These are phyloP conservation scores for Blastocystis sp. DNA, from an alignment of 352 stramenopile genomes.

Conservation along the genomic window DNA sequence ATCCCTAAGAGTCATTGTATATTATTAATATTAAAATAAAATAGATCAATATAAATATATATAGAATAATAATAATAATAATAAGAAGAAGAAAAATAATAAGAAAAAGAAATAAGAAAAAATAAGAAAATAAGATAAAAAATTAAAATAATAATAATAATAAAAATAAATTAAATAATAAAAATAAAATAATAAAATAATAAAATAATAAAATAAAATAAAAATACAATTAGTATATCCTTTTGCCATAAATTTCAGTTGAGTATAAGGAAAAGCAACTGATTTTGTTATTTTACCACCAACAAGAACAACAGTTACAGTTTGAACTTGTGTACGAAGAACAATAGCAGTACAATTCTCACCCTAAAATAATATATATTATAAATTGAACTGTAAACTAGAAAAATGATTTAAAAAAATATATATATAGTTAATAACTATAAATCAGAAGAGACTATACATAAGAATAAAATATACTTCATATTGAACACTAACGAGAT, in stretches of 20 bases:
- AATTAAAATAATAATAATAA: neutral
- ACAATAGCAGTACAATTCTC: neutral
- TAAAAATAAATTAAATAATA: neutral
- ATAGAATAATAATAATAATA: too few species aligned
- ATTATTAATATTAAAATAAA: too few species aligned
- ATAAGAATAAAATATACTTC: too few species aligned
- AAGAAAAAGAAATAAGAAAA: neutral
- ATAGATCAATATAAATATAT: too few species aligned
- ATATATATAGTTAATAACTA: too few species aligned
- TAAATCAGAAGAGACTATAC: too few species aligned
- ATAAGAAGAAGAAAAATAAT: too few species aligned
- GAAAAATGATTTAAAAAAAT: neutral
- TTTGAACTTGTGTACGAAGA: too few species aligned
- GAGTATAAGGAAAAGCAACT: conserved; percentile 6
- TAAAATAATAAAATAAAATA: neutral
- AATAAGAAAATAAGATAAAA: neutral
- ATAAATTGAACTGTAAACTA: conserved; percentile 7
- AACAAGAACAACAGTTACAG: conserved; percentile 5
- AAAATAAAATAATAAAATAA: neutral
- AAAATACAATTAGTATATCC: conserved; percentile 11
- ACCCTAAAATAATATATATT: conserved; percentile 8
- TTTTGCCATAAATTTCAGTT: conserved; percentile 29
- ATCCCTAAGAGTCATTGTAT: too few species aligned
- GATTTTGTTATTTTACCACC: conserved; percentile 7
- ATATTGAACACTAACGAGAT: conserved; percentile 16